Evolutionary conservation across 2,329 filamentous ascomycete genomes (phyloP).

Genomic region (Eutypella sp.): DNA sequence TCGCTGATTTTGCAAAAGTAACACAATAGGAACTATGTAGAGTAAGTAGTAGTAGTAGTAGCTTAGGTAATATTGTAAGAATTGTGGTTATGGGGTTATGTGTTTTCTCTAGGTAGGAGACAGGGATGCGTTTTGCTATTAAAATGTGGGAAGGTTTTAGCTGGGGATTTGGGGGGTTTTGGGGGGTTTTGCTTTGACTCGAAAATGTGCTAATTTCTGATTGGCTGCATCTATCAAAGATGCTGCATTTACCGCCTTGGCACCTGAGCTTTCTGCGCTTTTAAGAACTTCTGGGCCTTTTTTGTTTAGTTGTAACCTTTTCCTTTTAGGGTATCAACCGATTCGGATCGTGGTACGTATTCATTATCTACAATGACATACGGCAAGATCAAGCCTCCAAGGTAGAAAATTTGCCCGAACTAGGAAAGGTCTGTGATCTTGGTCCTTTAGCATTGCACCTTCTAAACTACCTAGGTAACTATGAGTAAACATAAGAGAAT

Average conservation of each 20-base stretch:
- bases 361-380: no score
- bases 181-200: slow-evolving; percentile 15
- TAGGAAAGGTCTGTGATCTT: not conserved
- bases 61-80: not conserved
- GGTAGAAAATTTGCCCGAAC: not conserved
- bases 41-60: slow-evolving; percentile 5
- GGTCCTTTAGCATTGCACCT: no score
- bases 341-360: not conserved
- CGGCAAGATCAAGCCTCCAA: no score
- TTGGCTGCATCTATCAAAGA: slow-evolving; percentile 17
- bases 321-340: no score
- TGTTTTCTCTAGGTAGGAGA: slow-evolving; percentile 23
- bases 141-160: slow-evolving; percentile 23
- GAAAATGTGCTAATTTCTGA: slow-evolving; percentile 21
- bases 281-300: not conserved
- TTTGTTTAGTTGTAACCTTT: no score
- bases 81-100: slow-evolving; percentile 12
- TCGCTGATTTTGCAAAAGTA: slow-evolving; percentile 12
- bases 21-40: not conserved
- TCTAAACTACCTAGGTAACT: no score
- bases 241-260: slow-evolving; percentile 3
- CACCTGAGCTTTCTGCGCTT: slow-evolving; percentile 8
- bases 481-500: no score
- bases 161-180: no score
- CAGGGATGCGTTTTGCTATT: slow-evolving; percentile 28